Base-by-base conservation (phyloP, 495 filamentous ascomycete genomes). In the Lophiostoma macrostomum region DNA sequence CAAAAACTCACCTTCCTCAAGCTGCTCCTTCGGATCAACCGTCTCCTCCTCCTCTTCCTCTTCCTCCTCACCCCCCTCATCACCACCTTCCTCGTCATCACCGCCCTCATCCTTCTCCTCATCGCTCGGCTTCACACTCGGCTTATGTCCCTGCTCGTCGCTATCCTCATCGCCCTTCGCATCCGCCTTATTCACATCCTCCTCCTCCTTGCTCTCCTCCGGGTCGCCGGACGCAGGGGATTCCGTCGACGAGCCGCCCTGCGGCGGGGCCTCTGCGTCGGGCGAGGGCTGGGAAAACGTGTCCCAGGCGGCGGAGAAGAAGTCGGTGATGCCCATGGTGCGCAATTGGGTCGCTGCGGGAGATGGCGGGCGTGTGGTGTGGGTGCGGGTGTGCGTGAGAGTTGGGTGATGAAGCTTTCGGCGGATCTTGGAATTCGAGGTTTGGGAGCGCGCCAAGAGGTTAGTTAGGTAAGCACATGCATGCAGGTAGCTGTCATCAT, bases 41-140 rank as follows among this genome's bases (percentile, higher is more conserved):
- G 83, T 78, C 77, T 97, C 91, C 56, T 95, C 88, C 60, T 94
- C 90, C 53, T 94, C 90, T 12, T 93, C 88, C 52, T 93, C 89
- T 44, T 91, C 88, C 45, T 88, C 87, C 44, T 71, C 75, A 35
- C 65, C 74, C 28, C 71, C 73, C 29, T 74, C 74, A 24, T 42
- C 8, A 22, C 18, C 38, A 10, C 5, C 22, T 22, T 73, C 75
- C 45, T 71, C 75, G 40, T 66, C 73, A 25, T 71, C 73, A 43
- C 70, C 74, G 22, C 68, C 71, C 22, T 69, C 71, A 28, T 67
- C 70, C 55, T 72, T n/a, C n/a, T n/a, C n/a, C n/a, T n/a, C 71
- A 20, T 65, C 74, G 10, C 56, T 60, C 16, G 62, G 50, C 43
- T 56, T 58, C 18, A 64, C 74, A 12, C 56, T 60, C 16, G 62